These are phyloP conservation scores for Closterium sp. DNA, from an alignment of 139 green algal genomes.

Conservation along the genomic window DNA sequence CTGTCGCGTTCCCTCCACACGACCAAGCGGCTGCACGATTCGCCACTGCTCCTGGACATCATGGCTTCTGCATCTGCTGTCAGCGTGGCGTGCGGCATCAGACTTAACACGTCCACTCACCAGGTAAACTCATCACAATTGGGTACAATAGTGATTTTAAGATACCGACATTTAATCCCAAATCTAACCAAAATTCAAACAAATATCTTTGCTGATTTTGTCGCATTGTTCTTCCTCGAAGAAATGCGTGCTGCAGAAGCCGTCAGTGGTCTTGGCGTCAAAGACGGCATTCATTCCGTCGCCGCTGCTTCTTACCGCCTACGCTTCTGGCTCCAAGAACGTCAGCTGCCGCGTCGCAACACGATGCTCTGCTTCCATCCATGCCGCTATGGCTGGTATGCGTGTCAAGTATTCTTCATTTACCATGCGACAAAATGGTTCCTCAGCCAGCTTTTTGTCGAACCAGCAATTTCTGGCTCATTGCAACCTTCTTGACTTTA, in stretches of 20 bases:
- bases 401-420: no score
- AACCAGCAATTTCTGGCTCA: no score
- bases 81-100: neutral
- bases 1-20: neutral
- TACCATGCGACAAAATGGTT: no score
- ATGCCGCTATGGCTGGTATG: neutral
- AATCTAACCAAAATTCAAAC: neutral
- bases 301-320: neutral
- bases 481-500: no score
- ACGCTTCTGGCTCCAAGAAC: neutral
- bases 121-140: neutral
- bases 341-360: neutral
- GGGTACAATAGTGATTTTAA: neutral
- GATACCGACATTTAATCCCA: neutral
- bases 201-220: no score
- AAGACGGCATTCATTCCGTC: neutral
- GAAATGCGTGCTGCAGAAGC: neutral
- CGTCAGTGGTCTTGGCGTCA: neutral
- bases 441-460: no score
- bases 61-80: neutral
- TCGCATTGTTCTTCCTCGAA: neutral
- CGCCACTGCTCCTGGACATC: neutral
- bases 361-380: neutral
- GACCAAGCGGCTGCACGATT: no score
- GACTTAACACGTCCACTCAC: neutral